Base-by-base conservation (phyloP, 2,329 filamentous ascomycete genomes). In the Sporothrix schenckii region DNA sequence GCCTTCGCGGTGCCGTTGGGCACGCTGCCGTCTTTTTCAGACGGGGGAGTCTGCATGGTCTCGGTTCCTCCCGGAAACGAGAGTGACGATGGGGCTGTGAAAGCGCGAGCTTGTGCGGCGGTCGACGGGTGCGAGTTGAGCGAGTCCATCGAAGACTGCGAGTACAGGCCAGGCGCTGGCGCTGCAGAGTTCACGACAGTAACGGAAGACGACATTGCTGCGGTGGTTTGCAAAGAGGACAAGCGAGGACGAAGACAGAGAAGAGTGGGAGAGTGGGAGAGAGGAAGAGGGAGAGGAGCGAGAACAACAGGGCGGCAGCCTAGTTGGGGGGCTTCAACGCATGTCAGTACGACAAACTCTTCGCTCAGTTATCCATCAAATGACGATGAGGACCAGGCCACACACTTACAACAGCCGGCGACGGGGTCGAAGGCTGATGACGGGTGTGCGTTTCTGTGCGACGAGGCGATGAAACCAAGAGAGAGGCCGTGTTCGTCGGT, bases 51-150 rank as follows among this genome's bases (percentile, higher is more conserved):
- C 69, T 72, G 70, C 73, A 74, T 72, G 47, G 53, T 73, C 58
- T 74, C 72, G 27, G 73, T 71, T 66, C 73, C 73, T 52, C 92
- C 92, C 68, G 94, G 94, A 82, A 96, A 98, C 73, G 94, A 97
- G 75, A 98, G 87, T 76, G 93, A 97, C 75, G 92, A 91, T 70
- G 94, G 92, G 72, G 93, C 93, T 77, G 94, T 97, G 83, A 98
- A 97, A 79, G 92, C 93, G 86, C 95, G 95, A 75, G 95, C 95
- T 87, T 98, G 94, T 74, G 91, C 89, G 78, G 94, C 94, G 79
- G 90, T 98, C 75, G 92, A 88, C 68, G 95, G 95, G 79, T 98
- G 95, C 76, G 94, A 95, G 79, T 93, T 94, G 78, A 97, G 91
- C 78, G 90, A 88, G 81, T 97, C 93, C 93, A 97, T 97, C 73